Evolutionary conservation across 345 rosid genomes (phyloP).

Genomic region (Euphorbia peplus): DNA sequence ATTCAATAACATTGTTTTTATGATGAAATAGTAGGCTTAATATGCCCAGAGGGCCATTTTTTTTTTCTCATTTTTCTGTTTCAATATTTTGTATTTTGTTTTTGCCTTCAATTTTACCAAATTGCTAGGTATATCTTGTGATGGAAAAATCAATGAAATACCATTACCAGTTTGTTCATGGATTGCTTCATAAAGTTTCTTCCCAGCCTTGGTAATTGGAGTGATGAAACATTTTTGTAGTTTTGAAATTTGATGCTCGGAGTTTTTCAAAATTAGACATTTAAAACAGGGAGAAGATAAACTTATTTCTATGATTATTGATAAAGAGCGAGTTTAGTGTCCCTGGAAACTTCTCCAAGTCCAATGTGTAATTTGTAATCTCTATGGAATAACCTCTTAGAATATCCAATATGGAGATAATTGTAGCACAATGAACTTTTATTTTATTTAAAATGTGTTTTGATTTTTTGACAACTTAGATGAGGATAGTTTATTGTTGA

Average conservation of each 20-base stretch:
- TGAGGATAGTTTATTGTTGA: too few relatives aligned
- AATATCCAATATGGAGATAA: too few relatives aligned
- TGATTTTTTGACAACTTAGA: too few relatives aligned
- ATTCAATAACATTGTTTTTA: constrained; percentile 23
- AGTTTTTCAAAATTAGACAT: too few relatives aligned
- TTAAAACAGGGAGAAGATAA: too few relatives aligned
- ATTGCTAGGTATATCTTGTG: constrained; percentile 6
- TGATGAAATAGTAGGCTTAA: constrained; percentile 25
- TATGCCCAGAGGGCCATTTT: constrained; percentile 18
- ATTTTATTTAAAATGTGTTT: too few relatives aligned
- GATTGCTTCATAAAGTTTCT: not conserved
- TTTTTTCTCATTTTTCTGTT: not conserved
- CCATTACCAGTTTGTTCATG: constrained; percentile 22
- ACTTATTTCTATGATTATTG: too few relatives aligned
- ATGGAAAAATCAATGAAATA: constrained; percentile 23
- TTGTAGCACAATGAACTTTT: too few relatives aligned
- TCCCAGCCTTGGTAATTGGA: not conserved
- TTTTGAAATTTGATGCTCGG: not conserved
- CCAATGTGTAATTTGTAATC: too few relatives aligned
- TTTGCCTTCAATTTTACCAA: constrained; percentile 2
- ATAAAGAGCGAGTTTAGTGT: too few relatives aligned
- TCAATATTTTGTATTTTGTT: constrained; percentile 3
- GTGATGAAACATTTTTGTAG: not conserved
- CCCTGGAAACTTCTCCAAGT: too few relatives aligned
- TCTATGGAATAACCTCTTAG: too few relatives aligned